Evolutionary conservation across 345 rosid genomes (phyloP).

Genomic region (Draba incana): DNA sequence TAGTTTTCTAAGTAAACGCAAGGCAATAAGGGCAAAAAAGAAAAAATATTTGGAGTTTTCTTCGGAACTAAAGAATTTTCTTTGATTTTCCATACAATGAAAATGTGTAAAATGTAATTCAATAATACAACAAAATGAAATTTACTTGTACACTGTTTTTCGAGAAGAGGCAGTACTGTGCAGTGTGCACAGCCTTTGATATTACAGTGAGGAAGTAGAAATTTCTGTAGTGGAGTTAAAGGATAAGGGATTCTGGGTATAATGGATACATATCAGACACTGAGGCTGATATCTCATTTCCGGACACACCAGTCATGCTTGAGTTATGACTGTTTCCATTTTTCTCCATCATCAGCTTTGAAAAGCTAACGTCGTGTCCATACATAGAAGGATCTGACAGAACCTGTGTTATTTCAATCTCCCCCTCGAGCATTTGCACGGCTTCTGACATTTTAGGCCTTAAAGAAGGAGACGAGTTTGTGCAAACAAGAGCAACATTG

Average conservation of each 20-base stretch:
- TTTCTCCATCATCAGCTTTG: conserved; percentile 30
- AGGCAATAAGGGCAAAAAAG: not conserved
- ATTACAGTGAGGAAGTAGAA: conserved; percentile 2
- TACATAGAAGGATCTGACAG: conserved; percentile 31
- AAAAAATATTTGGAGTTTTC: not conserved
- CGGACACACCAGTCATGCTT: conserved; percentile 13
- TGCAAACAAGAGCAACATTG: conserved; percentile 44
- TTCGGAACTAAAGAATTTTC: too few species aligned
- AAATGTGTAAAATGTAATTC: too few species aligned
- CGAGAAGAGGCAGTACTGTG: too few species aligned
- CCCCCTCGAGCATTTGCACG: conserved; percentile 47
- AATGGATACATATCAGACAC: not conserved
- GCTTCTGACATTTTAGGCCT: conserved; percentile 52
- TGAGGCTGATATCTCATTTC: not conserved
- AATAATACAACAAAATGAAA: too few species aligned
- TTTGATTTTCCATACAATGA: too few species aligned
- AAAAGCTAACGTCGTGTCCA: conserved; percentile 33
- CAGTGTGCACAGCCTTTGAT: not conserved
- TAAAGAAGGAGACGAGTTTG: conserved; percentile 33
- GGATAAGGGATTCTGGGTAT: conserved; percentile 1
- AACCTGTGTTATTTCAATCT: conserved; percentile 18
- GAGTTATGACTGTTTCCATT: not conserved
- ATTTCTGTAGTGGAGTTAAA: not conserved
- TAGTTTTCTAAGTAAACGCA: too few species aligned
- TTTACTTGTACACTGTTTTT: too few species aligned